Percentiles rank a stretch among this genome's conserved stretches.
Conservation (phyloP, 176 grass and related monocot genomes). For the Aegilops speltoides region DNA sequence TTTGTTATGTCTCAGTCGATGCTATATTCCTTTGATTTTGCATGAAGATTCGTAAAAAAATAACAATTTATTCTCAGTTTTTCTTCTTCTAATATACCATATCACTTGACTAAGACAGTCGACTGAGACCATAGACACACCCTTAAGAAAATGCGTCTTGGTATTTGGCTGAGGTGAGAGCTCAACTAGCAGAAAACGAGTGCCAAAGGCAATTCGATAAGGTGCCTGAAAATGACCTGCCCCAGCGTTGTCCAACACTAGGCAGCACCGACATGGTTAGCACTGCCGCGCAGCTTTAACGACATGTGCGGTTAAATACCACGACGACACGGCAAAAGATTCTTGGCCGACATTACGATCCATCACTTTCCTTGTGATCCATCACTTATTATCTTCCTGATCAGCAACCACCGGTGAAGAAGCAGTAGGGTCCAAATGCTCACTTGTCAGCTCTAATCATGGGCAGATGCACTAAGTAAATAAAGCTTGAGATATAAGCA, state of each 20-base stretch:
- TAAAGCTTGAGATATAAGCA: background rate
- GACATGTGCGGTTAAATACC: background rate
- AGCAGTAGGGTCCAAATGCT: background rate
- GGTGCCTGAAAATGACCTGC: conserved; percentile 30
- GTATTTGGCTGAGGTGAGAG: conserved; percentile 16
- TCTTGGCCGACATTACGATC: background rate
- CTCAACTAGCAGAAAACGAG: conserved; percentile 26
- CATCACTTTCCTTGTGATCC: background rate
- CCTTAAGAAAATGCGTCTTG: background rate
- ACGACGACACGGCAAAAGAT: background rate
- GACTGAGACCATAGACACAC: too few species aligned
- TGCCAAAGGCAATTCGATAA: conserved; percentile 23
- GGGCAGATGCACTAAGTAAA: background rate
- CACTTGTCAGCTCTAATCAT: background rate
- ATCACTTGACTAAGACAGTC: too few species aligned
- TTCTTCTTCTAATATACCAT: too few species aligned
- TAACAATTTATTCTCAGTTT: too few species aligned
- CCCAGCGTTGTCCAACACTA: background rate
- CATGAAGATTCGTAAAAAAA: too few species aligned
- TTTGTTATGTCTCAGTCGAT: too few species aligned
- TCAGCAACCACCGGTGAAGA: conserved; percentile 1
- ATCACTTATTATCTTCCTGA: background rate
- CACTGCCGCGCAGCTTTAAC: background rate
- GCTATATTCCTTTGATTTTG: too few species aligned
- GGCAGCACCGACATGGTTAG: conserved; percentile 28